phyloP scores from a whole-genome alignment of 257 asterid genomes.

The Rauvolfia tetraphylla region DNA sequence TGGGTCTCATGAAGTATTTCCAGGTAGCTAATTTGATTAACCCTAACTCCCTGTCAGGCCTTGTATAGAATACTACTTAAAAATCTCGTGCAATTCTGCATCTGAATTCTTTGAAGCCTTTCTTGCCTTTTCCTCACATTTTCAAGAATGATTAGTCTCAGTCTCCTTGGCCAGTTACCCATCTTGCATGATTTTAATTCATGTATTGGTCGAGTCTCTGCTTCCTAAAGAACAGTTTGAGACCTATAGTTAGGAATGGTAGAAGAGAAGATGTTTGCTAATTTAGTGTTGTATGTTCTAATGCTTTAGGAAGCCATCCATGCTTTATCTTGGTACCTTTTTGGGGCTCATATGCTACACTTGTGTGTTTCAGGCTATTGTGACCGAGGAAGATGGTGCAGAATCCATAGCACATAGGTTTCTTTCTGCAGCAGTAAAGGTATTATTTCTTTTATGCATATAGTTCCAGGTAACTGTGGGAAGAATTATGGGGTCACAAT shows the following conservation, averaged over 20 bases:
- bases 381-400: slow-evolving; percentile 93
- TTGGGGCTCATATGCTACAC: background rate
- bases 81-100: too few relatives aligned
- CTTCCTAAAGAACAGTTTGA: background rate
- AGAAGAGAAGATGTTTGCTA: background rate
- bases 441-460: slow-evolving; percentile 1
- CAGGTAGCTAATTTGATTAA: slow-evolving; percentile 47
- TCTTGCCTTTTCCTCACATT: background rate
- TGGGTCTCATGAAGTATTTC: slow-evolving; percentile 79
- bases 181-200: background rate
- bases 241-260: background rate
- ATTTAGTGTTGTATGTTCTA: background rate
- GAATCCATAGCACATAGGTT: slow-evolving; percentile 93
- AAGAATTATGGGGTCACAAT: background rate
- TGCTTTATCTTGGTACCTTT: background rate
- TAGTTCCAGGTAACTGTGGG: too few relatives aligned
- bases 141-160: background rate
- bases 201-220: background rate
- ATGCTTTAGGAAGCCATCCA: slow-evolving; percentile 49
- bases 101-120: background rate
- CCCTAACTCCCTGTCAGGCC: background rate
- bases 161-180: background rate
- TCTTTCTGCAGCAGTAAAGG: slow-evolving; percentile 98
- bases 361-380: slow-evolving; percentile 65
- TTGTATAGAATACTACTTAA: background rate